Conservation (phyloP, 2,329 filamentous ascomycete genomes). For the Talaromyces rugulosus region DNA sequence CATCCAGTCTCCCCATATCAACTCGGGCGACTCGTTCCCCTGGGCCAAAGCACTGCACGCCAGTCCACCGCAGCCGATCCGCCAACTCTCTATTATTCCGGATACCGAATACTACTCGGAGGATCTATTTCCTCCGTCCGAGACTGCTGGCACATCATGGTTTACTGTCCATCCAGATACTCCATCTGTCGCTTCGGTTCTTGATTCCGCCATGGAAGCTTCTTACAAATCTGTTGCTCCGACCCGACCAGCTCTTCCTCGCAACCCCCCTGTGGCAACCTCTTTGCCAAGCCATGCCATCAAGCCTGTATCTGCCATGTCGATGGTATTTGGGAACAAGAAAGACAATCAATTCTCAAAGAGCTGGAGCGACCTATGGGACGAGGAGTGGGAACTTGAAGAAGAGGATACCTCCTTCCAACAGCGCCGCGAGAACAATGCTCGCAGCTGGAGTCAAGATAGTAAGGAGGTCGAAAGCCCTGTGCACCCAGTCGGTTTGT, state of each 20-base stretch:
- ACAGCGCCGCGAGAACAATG: conserved; percentile 59
- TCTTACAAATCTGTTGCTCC: conserved; percentile 74
- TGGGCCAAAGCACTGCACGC: conserved; percentile 89
- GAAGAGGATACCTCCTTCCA: conserved; percentile 55
- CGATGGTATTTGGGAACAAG: conserved; percentile 69
- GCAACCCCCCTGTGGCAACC: conserved; percentile 53
- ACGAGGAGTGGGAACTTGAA: conserved; percentile 88
- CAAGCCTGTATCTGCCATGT: conserved; percentile 64
- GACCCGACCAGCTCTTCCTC: conserved; percentile 41
- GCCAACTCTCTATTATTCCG: conserved; percentile 82
- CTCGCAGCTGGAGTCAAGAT: conserved; percentile 75
- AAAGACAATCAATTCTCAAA: conserved; percentile 80
- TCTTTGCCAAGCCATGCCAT: conserved; percentile 64
- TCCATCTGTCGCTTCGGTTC: conserved; percentile 75
- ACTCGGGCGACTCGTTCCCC: conserved; percentile 75
- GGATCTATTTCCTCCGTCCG: conserved; percentile 78
- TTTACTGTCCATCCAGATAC: conserved; percentile 72
- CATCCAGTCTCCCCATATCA: conserved; percentile 78
- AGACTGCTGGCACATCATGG: conserved; percentile 64
- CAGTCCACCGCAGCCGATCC: conserved; percentile 64
- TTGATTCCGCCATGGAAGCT: conserved; percentile 75
- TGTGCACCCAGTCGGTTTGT: conserved; percentile 49
- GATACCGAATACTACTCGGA: conserved; percentile 75
- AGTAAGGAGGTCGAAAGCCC: conserved; percentile 53
- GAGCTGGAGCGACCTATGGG: conserved; percentile 99